Percentiles rank a stretch among this genome's conserved stretches.
phyloP scores from a whole-genome alignment of 2,329 filamentous ascomycete genomes.

The Graphiopsis chlorocephala region DNA sequence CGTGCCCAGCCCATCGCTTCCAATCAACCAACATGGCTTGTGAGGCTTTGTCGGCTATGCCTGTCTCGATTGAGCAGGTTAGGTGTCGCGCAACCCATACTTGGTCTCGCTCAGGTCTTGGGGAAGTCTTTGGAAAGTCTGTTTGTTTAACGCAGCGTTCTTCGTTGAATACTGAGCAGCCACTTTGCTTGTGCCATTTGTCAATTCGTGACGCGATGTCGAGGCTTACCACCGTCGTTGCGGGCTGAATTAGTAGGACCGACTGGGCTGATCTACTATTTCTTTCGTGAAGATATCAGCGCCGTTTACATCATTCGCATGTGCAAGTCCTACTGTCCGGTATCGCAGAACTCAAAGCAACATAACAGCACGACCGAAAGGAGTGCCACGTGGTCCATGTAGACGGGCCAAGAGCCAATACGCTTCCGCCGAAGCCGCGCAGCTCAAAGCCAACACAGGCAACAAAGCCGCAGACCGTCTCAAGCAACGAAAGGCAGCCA shows the following conservation, averaged over 20 bases:
- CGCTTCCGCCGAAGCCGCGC: conserved; percentile 10
- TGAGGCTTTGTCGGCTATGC: conserved; percentile 4
- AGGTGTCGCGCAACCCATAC: neutral
- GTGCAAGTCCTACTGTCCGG: neutral
- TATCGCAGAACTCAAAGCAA: neutral
- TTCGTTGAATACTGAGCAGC: neutral
- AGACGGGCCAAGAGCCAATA: neutral
- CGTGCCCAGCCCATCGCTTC: neutral
- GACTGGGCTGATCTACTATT: neutral
- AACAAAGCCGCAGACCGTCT: conserved; percentile 2
- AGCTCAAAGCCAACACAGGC: neutral
- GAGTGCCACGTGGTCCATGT: conserved; percentile 1
- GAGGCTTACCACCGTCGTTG: neutral
- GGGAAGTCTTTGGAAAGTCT: neutral
- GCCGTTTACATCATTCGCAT: neutral
- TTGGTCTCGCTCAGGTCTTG: neutral
- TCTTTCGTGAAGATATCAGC: neutral
- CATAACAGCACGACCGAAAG: neutral
- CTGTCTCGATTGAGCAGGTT: neutral
- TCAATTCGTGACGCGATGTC: neutral
- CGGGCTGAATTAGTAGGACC: neutral
- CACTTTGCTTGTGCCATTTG: neutral
- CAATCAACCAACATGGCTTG: neutral
- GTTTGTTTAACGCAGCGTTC: neutral
- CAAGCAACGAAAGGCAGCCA: neutral